Evolutionary conservation across 2,329 filamentous ascomycete species (phyloP).

Genomic region (Ophiocordyceps sinensis): DNA sequence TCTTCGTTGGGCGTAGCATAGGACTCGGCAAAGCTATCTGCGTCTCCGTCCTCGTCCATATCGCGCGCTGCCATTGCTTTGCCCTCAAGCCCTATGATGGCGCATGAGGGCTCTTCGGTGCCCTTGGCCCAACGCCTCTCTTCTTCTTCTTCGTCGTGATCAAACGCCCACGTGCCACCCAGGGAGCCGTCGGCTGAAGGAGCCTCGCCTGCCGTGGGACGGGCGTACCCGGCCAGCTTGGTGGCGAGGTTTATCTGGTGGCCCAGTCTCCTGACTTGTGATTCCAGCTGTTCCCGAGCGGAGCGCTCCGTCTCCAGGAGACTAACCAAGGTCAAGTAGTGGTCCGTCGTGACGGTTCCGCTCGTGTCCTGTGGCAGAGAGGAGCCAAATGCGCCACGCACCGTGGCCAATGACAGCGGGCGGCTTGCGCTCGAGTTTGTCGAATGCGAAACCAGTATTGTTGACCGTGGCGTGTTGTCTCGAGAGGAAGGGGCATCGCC

Average conservation of each 20-base stretch:
- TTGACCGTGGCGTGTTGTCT: slow-evolving; percentile 17
- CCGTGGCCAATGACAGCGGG: slow-evolving; percentile 30
- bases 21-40: slow-evolving; percentile 30
- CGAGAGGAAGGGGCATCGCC: slow-evolving; percentile 12
- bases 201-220: slow-evolving; percentile 11
- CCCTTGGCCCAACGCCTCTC: slow-evolving; percentile 7
- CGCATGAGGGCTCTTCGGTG: too few relatives aligned
- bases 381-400: slow-evolving; percentile 29
- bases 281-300: slow-evolving; percentile 39
- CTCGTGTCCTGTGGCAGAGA: slow-evolving; percentile 18
- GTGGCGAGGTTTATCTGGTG: slow-evolving; percentile 33
- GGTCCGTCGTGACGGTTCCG: slow-evolving; percentile 24
- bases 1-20: slow-evolving; percentile 40
- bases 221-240: slow-evolving; percentile 15
- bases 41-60: slow-evolving; percentile 15
- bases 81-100: neutral
- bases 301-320: slow-evolving; percentile 43
- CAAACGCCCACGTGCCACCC: slow-evolving; percentile 24
- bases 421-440: slow-evolving; percentile 14
- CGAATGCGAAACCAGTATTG: slow-evolving; percentile 9
- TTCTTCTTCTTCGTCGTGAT: slow-evolving; percentile 26
- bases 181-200: slow-evolving; percentile 21
- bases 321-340: slow-evolving; percentile 33
- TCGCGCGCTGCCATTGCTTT: slow-evolving; percentile 3
- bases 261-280: slow-evolving; percentile 37